Percentiles rank a stretch among this genome's conserved stretches.
These are phyloP conservation scores for Prototheca wickerhamii DNA, from an alignment of 163 green algal genomes.

Conservation along the genomic window DNA sequence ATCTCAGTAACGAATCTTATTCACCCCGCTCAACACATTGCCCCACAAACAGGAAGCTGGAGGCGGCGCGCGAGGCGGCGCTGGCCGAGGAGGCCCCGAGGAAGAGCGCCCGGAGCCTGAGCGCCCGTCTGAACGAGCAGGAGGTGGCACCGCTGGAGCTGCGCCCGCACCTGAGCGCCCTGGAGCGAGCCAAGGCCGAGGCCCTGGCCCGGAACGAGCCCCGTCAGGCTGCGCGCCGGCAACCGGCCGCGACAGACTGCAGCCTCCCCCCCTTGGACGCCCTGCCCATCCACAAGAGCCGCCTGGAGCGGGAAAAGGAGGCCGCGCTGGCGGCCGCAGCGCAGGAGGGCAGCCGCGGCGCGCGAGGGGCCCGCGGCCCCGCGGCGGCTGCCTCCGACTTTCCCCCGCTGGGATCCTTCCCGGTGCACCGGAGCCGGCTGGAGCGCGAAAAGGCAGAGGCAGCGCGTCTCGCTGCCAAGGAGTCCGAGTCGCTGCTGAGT, in stretches of 20 bases:
- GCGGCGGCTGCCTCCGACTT: background rate
- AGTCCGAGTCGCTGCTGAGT: no score
- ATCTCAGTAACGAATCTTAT: no score
- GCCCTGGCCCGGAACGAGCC: background rate
- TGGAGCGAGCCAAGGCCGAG: background rate
- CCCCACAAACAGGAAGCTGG: conserved; percentile 2
- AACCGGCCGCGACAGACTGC: background rate
- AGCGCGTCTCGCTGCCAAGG: background rate
- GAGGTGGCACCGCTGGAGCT: background rate
- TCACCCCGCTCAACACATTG: no score
- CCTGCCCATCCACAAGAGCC: conserved; percentile 8
- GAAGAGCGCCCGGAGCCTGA: background rate
- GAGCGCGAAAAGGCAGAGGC: background rate
- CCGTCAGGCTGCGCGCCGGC: background rate
- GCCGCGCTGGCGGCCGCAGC: conserved; percentile 5
- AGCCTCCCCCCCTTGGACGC: background rate
- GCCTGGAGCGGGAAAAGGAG: conserved; percentile 8
- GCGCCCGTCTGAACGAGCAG: background rate
- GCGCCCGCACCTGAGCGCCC: background rate
- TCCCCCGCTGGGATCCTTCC: background rate
- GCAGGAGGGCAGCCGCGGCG: background rate
- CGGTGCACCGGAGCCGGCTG: background rate
- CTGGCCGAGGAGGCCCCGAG: background rate
- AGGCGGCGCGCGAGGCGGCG: conserved; percentile 2
- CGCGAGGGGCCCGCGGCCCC: background rate